Conservation (phyloP, 495 filamentous ascomycete genomes). For the Pyrenopolyporus hunteri region DNA sequence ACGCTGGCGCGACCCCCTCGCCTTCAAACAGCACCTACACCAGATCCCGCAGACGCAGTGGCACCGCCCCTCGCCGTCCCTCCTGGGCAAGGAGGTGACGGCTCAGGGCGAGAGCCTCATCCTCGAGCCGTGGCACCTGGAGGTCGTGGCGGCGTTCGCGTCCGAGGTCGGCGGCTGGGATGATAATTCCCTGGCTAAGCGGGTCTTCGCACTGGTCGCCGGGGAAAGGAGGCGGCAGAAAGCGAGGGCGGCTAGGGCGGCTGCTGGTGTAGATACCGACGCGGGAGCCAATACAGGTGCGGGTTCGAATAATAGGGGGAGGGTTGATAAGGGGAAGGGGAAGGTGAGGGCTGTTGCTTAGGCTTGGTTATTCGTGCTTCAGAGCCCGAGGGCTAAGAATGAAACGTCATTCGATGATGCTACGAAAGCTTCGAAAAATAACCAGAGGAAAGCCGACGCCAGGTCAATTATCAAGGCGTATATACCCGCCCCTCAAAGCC, state of each 20-base stretch:
- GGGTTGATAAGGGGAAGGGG: conserved; percentile 15
- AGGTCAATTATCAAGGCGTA: too few relatives aligned
- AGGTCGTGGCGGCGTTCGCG: conserved; percentile 55
- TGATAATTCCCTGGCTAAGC: conserved; percentile 50
- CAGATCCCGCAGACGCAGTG: background rate
- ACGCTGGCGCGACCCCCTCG: conserved; percentile 33
- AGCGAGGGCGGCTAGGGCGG: background rate
- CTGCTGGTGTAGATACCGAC: too few relatives aligned
- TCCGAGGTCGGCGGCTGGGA: conserved; percentile 53
- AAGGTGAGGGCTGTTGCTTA: background rate
- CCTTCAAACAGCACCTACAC: conserved; percentile 34
- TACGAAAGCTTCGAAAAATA: too few relatives aligned
- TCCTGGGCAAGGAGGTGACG: conserved; percentile 46
- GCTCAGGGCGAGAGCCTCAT: conserved; percentile 46
- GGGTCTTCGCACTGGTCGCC: conserved; percentile 57
- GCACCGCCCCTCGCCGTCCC: background rate
- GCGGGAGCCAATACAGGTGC: too few relatives aligned
- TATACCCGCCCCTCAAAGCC: too few relatives aligned
- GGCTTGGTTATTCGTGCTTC: background rate
- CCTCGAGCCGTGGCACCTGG: conserved; percentile 59
- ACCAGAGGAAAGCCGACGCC: too few relatives aligned
- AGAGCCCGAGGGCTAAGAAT: too few relatives aligned
- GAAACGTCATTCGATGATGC: too few relatives aligned
- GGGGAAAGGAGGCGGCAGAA: conserved; percentile 50
- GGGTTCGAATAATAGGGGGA: too few relatives aligned